Evolutionary conservation across 768 basidiomycete genomes (phyloP).

Genomic region (Kwoniella bestiolae): DNA sequence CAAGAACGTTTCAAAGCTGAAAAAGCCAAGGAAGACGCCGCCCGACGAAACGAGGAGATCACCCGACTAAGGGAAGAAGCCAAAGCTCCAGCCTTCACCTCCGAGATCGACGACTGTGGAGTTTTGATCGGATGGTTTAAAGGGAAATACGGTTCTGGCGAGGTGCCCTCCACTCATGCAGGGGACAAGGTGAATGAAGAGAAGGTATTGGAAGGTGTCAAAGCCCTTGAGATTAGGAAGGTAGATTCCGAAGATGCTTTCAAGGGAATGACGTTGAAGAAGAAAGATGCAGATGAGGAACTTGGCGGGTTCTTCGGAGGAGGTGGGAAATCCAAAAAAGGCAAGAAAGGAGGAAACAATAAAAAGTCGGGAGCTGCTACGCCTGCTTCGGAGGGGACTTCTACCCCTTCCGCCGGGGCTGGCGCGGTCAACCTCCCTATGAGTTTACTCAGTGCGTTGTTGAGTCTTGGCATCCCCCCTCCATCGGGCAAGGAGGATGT

Average conservation of each 20-base stretch:
- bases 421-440: constrained; percentile 72
- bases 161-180: constrained; percentile 48
- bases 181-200: constrained; percentile 30
- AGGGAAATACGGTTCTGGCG: constrained; percentile 52
- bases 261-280: constrained; percentile 81
- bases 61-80: constrained; percentile 88
- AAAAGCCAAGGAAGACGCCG: constrained; percentile 74
- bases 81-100: constrained; percentile 81
- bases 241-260: constrained; percentile 67
- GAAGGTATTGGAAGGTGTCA: constrained; percentile 51
- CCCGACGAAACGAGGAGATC: constrained; percentile 75
- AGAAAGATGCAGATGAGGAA: constrained; percentile 87
- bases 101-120: constrained; percentile 88
- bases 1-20: constrained; percentile 81
- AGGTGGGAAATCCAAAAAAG: constrained; percentile 65
- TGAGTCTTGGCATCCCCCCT: constrained; percentile 85
- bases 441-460: constrained; percentile 82
- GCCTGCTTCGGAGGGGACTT: constrained; percentile 51
- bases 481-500: constrained; percentile 77
- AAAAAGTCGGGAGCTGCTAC: constrained; percentile 39
- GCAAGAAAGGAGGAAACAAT: constrained; percentile 61
- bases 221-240: constrained; percentile 78
- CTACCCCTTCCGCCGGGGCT: constrained; percentile 55
- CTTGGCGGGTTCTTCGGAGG: constrained; percentile 60
- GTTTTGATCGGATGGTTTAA: constrained; percentile 57